Evolutionary conservation across 192 early-diverging fungal species (phyloP).

Genomic region (Podila epicladia): DNA sequence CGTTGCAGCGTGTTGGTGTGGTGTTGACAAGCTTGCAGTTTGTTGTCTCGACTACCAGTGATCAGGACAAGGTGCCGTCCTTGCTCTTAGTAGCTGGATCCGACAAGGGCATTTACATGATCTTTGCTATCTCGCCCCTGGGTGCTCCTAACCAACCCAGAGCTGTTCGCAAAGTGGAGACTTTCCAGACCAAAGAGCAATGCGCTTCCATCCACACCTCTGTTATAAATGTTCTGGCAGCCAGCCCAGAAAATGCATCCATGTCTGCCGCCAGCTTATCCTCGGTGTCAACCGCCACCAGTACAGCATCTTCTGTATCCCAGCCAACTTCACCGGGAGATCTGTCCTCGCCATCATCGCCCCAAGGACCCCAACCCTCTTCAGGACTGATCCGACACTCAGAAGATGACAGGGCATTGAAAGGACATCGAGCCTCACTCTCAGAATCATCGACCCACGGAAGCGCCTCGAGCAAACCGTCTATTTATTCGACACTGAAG

Average conservation of each 20-base stretch:
- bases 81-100: slow-evolving; percentile 38
- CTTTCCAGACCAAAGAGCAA: slow-evolving; percentile 41
- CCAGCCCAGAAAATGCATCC: slow-evolving; percentile 12
- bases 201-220: slow-evolving; percentile 27
- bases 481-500: slow-evolving; percentile 26
- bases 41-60: slow-evolving; percentile 37
- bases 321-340: background rate
- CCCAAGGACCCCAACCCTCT: background rate
- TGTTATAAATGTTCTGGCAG: slow-evolving; percentile 34
- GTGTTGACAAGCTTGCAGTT: slow-evolving; percentile 34
- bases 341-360: background rate
- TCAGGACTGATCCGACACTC: background rate
- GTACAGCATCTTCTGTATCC: background rate
- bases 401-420: background rate
- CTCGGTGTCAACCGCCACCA: slow-evolving; percentile 14
- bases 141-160: background rate
- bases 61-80: slow-evolving; percentile 39
- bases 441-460: slow-evolving; percentile 7
- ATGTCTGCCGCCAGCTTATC: slow-evolving; percentile 26
- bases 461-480: background rate
- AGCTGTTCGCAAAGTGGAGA: slow-evolving; percentile 25
- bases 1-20: slow-evolving; percentile 31
- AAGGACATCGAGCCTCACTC: slow-evolving; percentile 7
- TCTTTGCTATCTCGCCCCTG: slow-evolving; percentile 23
- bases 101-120: slow-evolving; percentile 29